Percentiles rank a stretch among this genome's conserved stretches.
These are phyloP conservation scores for Paraphaeosphaeria minitans DNA, from an alignment of 2,329 filamentous ascomycete genomes.

Conservation along the genomic window DNA sequence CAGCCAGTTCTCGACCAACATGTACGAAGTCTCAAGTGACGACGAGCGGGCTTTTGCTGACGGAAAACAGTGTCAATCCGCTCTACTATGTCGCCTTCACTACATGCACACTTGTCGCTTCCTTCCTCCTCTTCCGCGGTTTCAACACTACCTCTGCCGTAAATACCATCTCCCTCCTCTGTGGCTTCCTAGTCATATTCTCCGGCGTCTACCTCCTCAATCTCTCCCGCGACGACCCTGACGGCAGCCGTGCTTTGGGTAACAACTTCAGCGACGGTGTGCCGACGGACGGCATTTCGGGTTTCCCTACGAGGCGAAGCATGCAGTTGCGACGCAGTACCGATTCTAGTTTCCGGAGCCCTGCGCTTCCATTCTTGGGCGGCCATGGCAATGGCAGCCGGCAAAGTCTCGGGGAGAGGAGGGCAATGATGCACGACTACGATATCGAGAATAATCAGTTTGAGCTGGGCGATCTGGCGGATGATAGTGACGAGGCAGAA, in stretches of 20 bases:
- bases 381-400: conserved; percentile 46
- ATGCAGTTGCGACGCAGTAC: conserved; percentile 83
- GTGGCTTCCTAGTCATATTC: conserved; percentile 93
- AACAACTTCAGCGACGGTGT: conserved; percentile 70
- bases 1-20: conserved; percentile 94
- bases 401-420: conserved; percentile 62
- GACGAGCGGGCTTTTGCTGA: conserved; percentile 10
- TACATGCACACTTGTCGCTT: conserved; percentile 89
- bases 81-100: conserved; percentile 98
- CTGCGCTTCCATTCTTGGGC: conserved; percentile 52
- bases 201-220: conserved; percentile 95
- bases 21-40: conserved; percentile 63
- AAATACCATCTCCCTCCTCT: conserved; percentile 89
- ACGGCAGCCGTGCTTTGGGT: conserved; percentile 69
- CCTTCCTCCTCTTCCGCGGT: conserved; percentile 92
- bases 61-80: conserved; percentile 75
- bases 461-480: conserved; percentile 77
- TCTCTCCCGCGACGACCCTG: conserved; percentile 88
- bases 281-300: conserved; percentile 89
- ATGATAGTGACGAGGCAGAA: conserved; percentile 61
- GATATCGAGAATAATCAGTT: conserved; percentile 75
- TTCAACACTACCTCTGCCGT: conserved; percentile 94
- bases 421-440: conserved; percentile 85
- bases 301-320: conserved; percentile 85
- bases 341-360: conserved; percentile 61